phyloP scores from a whole-genome alignment of 1,284 basidiomycete genomes.

The Quambalaria eucalypti region DNA sequence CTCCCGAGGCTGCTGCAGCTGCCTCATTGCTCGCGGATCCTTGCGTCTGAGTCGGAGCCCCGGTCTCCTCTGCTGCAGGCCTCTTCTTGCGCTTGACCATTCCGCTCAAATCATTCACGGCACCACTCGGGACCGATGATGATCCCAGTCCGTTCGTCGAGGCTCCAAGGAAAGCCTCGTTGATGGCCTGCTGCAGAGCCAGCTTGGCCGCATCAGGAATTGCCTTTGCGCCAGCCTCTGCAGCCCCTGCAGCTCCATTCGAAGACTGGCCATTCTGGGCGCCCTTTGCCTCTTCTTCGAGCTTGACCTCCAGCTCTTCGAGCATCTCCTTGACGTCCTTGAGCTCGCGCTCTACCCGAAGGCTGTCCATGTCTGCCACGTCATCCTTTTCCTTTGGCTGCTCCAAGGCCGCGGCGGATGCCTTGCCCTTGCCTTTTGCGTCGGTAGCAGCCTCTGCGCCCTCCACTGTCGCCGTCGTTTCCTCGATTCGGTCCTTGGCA shows the following conservation, averaged over 20 bases:
- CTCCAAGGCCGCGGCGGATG: no score
- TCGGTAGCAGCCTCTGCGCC: neutral
- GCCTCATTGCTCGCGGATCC: slow-evolving; percentile 1
- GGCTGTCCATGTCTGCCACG: slow-evolving; percentile 16
- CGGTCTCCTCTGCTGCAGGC: slow-evolving; percentile 9
- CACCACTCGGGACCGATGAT: no score
- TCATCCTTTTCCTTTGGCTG: slow-evolving; percentile 24
- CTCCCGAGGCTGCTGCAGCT: neutral
- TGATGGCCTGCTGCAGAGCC: slow-evolving; percentile 37
- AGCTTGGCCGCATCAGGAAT: slow-evolving; percentile 12
- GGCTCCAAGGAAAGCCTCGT: slow-evolving; percentile 39
- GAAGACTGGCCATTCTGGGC: neutral
- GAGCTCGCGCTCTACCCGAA: slow-evolving; percentile 20
- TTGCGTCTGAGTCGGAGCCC: no score
- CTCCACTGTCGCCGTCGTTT: neutral
- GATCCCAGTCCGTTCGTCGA: slow-evolving; percentile 7
- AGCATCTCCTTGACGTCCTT: slow-evolving; percentile 35
- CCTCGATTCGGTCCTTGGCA: no score
- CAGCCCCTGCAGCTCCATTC: neutral
- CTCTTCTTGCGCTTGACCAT: slow-evolving; percentile 41
- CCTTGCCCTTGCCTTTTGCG: slow-evolving; percentile 4
- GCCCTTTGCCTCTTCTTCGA: slow-evolving; percentile 27
- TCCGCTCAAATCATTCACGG: slow-evolving; percentile 27
- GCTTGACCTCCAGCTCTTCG: slow-evolving; percentile 35
- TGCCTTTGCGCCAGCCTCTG: neutral